Conservation (phyloP, 495 filamentous ascomycete species). For the Massariosphaeria phaeospora region DNA sequence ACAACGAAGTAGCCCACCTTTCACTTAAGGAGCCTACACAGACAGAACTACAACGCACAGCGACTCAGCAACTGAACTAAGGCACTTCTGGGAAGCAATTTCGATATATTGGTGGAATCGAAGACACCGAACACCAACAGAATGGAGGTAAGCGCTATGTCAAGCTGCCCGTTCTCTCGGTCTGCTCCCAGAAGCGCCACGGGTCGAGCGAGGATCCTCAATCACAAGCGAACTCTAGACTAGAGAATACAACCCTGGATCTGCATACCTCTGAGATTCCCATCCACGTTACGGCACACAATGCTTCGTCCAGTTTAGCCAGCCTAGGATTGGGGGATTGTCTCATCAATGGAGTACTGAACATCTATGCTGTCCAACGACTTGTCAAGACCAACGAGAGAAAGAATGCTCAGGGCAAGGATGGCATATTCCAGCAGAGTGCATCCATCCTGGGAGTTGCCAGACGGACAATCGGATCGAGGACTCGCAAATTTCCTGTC, state of each 20-base stretch:
- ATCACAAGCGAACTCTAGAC: conserved; percentile 18
- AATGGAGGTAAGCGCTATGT: background rate
- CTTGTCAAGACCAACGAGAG: background rate
- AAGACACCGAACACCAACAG: background rate
- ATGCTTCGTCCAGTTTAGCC: conserved; percentile 12
- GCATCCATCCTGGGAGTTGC: conserved; percentile 24
- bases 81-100: background rate
- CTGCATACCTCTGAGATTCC: conserved; percentile 28
- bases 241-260: conserved; percentile 17
- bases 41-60: background rate
- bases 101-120: conserved; percentile 1
- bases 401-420: conserved; percentile 21
- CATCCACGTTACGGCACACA: conserved; percentile 26
- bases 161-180: conserved; percentile 10
- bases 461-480: conserved; percentile 32
- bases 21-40: background rate
- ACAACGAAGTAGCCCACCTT: conserved; percentile 20
- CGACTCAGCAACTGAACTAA: background rate
- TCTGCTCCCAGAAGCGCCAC: conserved; percentile 19
- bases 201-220: background rate
- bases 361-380: conserved; percentile 36
- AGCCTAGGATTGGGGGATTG: conserved; percentile 2
- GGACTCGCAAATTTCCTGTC: conserved; percentile 38
- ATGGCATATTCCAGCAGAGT: conserved; percentile 29
- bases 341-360: conserved; percentile 32